phyloP scores from a whole-genome alignment of 179 eudicot species.

The Gypsophila paniculata region DNA sequence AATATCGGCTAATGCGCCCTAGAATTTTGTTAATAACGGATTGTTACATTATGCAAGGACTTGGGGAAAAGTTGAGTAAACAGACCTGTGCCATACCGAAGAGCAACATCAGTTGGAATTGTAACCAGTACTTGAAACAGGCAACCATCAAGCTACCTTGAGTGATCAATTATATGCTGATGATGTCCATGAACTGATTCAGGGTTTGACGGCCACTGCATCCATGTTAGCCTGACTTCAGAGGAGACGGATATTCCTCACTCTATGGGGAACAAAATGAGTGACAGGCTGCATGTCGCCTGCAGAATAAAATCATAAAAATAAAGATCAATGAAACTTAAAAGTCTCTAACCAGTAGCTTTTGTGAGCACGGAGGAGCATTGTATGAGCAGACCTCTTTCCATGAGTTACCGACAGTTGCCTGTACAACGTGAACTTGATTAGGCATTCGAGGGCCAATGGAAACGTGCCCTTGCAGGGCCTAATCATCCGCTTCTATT shows the following conservation, averaged over 20 bases:
- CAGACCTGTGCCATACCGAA: neutral
- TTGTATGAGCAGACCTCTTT: conserved; percentile 8
- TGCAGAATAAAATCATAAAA: neutral
- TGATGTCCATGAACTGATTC: neutral
- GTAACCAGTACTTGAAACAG: neutral
- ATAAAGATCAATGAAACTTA: neutral
- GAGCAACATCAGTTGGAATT: neutral
- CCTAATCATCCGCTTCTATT: neutral
- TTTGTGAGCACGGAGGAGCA: neutral
- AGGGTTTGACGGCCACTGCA: neutral
- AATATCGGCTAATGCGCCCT: too few species aligned
- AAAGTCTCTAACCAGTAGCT: neutral
- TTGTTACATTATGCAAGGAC: too few species aligned
- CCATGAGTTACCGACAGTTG: neutral
- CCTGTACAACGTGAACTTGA: too few species aligned
- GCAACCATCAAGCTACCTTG: neutral
- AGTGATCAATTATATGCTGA: neutral
- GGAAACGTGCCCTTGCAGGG: neutral
- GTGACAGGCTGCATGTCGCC: neutral
- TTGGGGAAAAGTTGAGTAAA: neutral
- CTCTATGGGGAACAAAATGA: neutral
- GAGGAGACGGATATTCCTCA: neutral
- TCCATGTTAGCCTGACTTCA: neutral
- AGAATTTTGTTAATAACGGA: too few species aligned
- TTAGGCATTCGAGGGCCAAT: neutral